Percentiles rank a stretch among this genome's conserved stretches.
Evolutionary conservation across 306 rosid genomes (phyloP).

Genomic region (Casuarina cunninghamiana): DNA sequence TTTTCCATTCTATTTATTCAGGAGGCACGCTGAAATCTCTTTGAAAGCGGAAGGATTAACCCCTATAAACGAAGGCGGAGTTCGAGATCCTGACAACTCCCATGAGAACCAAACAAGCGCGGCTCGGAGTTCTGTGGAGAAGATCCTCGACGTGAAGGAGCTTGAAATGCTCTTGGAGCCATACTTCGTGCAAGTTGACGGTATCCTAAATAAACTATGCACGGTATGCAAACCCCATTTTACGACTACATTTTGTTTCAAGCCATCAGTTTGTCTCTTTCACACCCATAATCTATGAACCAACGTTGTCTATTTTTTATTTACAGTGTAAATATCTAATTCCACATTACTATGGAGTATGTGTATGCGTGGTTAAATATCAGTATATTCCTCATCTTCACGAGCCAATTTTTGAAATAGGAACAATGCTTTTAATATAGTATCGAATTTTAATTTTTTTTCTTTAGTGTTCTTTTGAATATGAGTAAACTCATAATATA

Average conservation of each 20-base stretch:
- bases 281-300: too few relatives aligned
- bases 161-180: constrained; percentile 89
- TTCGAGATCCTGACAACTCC: constrained; percentile 23
- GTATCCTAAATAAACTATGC: constrained; percentile 63
- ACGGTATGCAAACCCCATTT: constrained; percentile 42
- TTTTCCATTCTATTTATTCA: constrained; percentile 17
- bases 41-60: constrained; percentile 41
- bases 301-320: too few relatives aligned
- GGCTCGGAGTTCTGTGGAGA: constrained; percentile 31
- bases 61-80: constrained; percentile 35
- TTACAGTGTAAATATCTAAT: too few relatives aligned
- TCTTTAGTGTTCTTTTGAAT: too few relatives aligned
- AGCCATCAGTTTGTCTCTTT: not conserved
- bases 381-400: too few relatives aligned
- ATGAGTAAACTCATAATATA: too few relatives aligned
- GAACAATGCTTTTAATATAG: too few relatives aligned
- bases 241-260: not conserved
- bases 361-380: too few relatives aligned
- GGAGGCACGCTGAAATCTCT: constrained; percentile 57
- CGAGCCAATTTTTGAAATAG: too few relatives aligned
- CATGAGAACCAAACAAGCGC: constrained; percentile 29
- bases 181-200: constrained; percentile 78
- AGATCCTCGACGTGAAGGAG: constrained; percentile 63
- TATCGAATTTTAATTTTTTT: too few relatives aligned
- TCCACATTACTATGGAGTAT: too few relatives aligned